Percentiles rank a stretch among this genome's conserved stretches.
Conservation (phyloP, 768 basidiomycete genomes). For the Lactifluus echinatus region DNA sequence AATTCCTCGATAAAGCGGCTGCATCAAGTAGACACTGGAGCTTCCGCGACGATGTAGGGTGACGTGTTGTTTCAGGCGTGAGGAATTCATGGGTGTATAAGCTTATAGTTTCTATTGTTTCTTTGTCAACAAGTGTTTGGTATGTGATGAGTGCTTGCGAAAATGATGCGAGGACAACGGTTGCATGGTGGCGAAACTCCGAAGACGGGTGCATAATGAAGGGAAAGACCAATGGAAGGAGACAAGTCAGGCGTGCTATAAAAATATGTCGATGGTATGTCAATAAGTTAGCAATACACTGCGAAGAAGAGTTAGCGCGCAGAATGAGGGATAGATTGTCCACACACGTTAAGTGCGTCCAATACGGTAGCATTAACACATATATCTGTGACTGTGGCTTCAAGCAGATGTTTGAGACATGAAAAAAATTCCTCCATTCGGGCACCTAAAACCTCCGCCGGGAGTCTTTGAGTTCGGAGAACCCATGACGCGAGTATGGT, state of each 20-base stretch:
- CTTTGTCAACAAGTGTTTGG: not conserved
- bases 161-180: constrained; percentile 6
- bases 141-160: constrained; percentile 6
- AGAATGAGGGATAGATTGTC: not conserved
- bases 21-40: constrained; percentile 5
- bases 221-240: constrained; percentile 10
- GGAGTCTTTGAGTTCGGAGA: constrained; percentile 9
- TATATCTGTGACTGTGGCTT: not conserved
- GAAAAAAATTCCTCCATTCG: constrained; percentile 4
- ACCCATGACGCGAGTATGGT: constrained; percentile 7
- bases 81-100: constrained; percentile 10
- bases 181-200: constrained; percentile 9
- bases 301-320: not conserved
- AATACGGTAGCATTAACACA: constrained; percentile 1
- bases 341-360: constrained; percentile 10
- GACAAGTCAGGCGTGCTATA: not conserved
- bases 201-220: constrained; percentile 9
- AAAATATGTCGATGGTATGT: constrained; percentile 1
- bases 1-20: constrained; percentile 2
- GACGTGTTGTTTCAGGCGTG: constrained; percentile 13
- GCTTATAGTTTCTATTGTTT: constrained; percentile 8
- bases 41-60: constrained; percentile 14
- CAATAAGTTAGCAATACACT: constrained; percentile 13
- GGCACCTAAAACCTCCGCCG: constrained; percentile 1
- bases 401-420: constrained; percentile 5